These are phyloP conservation scores for Penicillium psychrosexuale DNA, from an alignment of 2,329 filamentous ascomycete genomes.

Conservation along the genomic window DNA sequence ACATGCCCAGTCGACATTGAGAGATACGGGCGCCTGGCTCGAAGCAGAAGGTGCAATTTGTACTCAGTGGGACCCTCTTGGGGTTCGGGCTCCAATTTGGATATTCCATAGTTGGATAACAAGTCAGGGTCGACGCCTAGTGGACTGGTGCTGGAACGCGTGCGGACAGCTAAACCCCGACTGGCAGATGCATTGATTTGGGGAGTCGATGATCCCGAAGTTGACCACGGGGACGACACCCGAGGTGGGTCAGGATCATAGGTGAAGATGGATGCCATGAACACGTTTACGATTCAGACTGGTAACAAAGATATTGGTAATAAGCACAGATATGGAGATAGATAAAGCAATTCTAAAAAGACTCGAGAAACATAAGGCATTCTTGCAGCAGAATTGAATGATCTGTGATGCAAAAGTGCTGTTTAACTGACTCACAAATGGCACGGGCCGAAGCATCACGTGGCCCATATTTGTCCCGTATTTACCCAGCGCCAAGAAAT, in stretches of 20 bases:
- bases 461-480: neutral
- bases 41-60: slow-evolving; percentile 84
- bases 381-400: slow-evolving; percentile 9
- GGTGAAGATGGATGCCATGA: slow-evolving; percentile 93
- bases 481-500: neutral
- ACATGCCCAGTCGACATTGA: slow-evolving; percentile 64
- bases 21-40: slow-evolving; percentile 70
- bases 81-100: slow-evolving; percentile 80
- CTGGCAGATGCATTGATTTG: slow-evolving; percentile 29
- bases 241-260: slow-evolving; percentile 84
- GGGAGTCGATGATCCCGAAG: slow-evolving; percentile 48
- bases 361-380: slow-evolving; percentile 14
- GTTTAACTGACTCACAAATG: slow-evolving; percentile 21
- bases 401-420: neutral
- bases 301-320: slow-evolving; percentile 14
- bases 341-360: slow-evolving; percentile 1
- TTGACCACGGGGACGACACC: slow-evolving; percentile 87
- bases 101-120: slow-evolving; percentile 60
- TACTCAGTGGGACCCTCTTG: slow-evolving; percentile 95
- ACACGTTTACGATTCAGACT: slow-evolving; percentile 10
- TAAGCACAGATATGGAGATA: slow-evolving; percentile 2
- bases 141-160: slow-evolving; percentile 37
- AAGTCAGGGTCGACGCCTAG: slow-evolving; percentile 40
- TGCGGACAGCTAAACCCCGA: slow-evolving; percentile 25
- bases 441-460: slow-evolving; percentile 18